Percentiles rank a stretch among this genome's conserved stretches.
phyloP scores from a whole-genome alignment of 75 land plant genomes.

The Pseudotsuga menziesii region DNA sequence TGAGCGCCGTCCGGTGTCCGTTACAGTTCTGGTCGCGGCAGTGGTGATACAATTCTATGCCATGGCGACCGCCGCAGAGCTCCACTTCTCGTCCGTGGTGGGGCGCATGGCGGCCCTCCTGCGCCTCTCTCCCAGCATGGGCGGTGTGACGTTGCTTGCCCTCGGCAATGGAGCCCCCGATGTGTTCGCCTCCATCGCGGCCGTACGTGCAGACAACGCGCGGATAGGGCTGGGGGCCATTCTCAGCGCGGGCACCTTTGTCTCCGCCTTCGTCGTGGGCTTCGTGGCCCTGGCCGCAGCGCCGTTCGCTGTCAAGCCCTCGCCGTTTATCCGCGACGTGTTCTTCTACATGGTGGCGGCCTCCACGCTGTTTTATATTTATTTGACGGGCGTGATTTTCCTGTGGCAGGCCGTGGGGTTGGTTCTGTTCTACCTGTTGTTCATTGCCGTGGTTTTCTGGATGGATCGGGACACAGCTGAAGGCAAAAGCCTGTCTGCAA shows the following conservation, averaged over 20 bases:
- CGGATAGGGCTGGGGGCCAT: conserved; percentile 91
- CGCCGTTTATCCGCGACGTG: conserved; percentile 73
- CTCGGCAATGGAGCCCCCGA: conserved; percentile 98
- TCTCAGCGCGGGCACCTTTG: conserved; percentile 89
- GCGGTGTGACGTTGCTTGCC: conserved; percentile 86
- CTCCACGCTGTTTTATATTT: conserved; percentile 58
- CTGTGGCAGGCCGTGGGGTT: conserved; percentile 90
- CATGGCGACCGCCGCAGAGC: conserved; percentile 66
- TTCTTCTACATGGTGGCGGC: conserved; percentile 73
- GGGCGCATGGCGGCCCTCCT: conserved; percentile 48
- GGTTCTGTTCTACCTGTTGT: conserved; percentile 65
- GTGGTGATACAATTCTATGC: conserved; percentile 60
- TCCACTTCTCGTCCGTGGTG: conserved; percentile 71
- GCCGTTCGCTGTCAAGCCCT: conserved; percentile 60
- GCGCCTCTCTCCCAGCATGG: conserved; percentile 76
- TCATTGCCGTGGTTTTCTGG: conserved; percentile 79
- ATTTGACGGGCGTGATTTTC: conserved; percentile 70
- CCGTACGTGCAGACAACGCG: conserved; percentile 63
- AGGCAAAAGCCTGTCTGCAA: background rate
- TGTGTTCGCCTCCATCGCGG: conserved; percentile 71
- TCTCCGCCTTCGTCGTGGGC: conserved; percentile 87
- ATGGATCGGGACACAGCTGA: conserved; percentile 52
- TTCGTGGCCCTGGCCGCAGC: conserved; percentile 77
- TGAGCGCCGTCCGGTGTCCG: conserved; percentile 22
- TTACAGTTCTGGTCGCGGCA: conserved; percentile 43